These are phyloP conservation scores for Nakaseomyces kungkrabaensis DNA, from an alignment of 1,139 yeast species.

Conservation along the genomic window DNA sequence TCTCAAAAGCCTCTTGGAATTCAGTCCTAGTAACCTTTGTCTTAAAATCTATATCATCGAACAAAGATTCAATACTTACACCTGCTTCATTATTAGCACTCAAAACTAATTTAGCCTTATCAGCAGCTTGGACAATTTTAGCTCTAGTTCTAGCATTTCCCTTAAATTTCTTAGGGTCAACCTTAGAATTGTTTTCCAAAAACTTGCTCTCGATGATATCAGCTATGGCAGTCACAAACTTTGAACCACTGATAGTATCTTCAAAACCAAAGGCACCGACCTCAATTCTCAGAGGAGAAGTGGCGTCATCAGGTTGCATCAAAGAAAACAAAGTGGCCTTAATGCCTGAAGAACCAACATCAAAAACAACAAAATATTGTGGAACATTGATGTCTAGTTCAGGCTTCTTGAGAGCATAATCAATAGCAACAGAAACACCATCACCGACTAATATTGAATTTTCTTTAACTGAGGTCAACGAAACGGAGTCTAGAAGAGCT, in stretches of 20 bases:
- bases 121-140: slow-evolving; percentile 72
- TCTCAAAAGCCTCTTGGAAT: slow-evolving; percentile 52
- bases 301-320: slow-evolving; percentile 35
- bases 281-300: slow-evolving; percentile 38
- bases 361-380: slow-evolving; percentile 67
- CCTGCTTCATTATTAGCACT: slow-evolving; percentile 78
- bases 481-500: slow-evolving; percentile 59
- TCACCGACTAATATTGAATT: slow-evolving; percentile 76
- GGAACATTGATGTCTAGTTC: slow-evolving; percentile 34
- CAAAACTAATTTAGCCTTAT: slow-evolving; percentile 72
- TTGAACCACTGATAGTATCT: slow-evolving; percentile 60
- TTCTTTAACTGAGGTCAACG: slow-evolving; percentile 26
- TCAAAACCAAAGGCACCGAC: slow-evolving; percentile 68
- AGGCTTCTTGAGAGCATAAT: slow-evolving; percentile 41
- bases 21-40: slow-evolving; percentile 60
- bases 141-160: slow-evolving; percentile 51
- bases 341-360: slow-evolving; percentile 89
- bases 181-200: slow-evolving; percentile 30
- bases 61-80: slow-evolving; percentile 60
- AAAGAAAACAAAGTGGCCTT: slow-evolving; percentile 73
- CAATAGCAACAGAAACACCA: slow-evolving; percentile 82
- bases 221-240: slow-evolving; percentile 56
- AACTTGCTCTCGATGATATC: slow-evolving; percentile 52
- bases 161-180: slow-evolving; percentile 34
- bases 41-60: slow-evolving; percentile 64